phyloP scores from a whole-genome alignment of 2,329 filamentous ascomycete species.

The Ophiostoma pallidulum region DNA sequence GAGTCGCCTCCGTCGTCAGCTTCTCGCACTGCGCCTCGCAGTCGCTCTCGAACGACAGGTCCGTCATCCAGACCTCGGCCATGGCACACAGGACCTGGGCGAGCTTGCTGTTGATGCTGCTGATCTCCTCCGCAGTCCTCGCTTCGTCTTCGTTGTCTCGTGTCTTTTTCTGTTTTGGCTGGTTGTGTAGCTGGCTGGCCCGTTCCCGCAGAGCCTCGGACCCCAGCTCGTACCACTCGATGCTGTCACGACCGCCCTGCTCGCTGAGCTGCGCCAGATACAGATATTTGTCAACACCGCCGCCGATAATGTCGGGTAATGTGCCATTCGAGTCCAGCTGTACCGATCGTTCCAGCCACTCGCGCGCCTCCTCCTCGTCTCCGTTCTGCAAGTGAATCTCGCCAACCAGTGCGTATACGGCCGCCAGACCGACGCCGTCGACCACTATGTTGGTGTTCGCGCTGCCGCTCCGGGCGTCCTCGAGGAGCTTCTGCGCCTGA shows the following conservation, averaged over 20 bases:
- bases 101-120: slow-evolving; percentile 66
- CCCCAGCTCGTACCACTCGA: slow-evolving; percentile 60
- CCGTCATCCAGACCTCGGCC: slow-evolving; percentile 97
- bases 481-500: slow-evolving; percentile 2
- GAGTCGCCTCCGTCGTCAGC: slow-evolving; percentile 80
- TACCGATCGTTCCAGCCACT: slow-evolving; percentile 64
- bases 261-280: slow-evolving; percentile 86
- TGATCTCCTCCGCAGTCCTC: slow-evolving; percentile 25
- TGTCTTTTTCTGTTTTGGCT: neutral
- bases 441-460: slow-evolving; percentile 11
- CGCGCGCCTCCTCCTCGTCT: slow-evolving; percentile 64
- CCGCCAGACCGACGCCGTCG: slow-evolving; percentile 30
- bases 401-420: slow-evolving; percentile 66
- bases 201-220: slow-evolving; percentile 55
- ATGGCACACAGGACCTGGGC: slow-evolving; percentile 90
- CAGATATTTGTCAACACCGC: slow-evolving; percentile 86
- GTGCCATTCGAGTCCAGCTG: slow-evolving; percentile 67
- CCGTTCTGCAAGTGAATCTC: slow-evolving; percentile 77
- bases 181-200: neutral
- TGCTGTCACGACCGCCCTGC: slow-evolving; percentile 55
- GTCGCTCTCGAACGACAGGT: slow-evolving; percentile 85
- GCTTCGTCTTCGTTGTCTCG: slow-evolving; percentile 2
- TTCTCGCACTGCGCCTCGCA: slow-evolving; percentile 82
- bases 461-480: slow-evolving; percentile 16
- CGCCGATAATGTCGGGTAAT: slow-evolving; percentile 60